A percentile compares a stretch with the other conserved stretches of the same genome.
Evolutionary conservation across 805 yeast species (phyloP).

Genomic region (Starmerella asiatica): DNA sequence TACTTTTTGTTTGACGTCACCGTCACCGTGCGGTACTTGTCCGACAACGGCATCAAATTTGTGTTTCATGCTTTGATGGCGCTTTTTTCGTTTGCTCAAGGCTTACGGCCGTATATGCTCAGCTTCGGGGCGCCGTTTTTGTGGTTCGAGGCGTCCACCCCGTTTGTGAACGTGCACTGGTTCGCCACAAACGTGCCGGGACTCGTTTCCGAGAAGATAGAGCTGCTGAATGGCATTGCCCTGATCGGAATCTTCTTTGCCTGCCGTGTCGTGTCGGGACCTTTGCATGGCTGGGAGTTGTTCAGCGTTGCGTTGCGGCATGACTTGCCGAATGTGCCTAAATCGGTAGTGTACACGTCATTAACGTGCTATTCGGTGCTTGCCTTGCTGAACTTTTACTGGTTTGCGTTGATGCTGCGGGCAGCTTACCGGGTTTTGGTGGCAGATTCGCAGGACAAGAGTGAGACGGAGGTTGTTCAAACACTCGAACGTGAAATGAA

Average conservation of each 20-base stretch:
- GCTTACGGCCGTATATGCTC: conserved; percentile 60
- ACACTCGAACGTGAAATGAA: no score
- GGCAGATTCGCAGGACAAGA: no score
- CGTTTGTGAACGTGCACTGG: conserved; percentile 92
- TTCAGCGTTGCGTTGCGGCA: conserved; percentile 25
- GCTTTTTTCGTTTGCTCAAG: conserved; percentile 50
- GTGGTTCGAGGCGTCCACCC: conserved; percentile 77
- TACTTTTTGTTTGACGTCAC: conserved; percentile 82
- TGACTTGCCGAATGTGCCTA: conserved; percentile 31
- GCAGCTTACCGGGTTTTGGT: conserved; percentile 13
- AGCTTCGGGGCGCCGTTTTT: conserved; percentile 74
- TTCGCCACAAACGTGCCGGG: conserved; percentile 70
- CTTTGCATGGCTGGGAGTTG: conserved; percentile 44
- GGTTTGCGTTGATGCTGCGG: conserved; percentile 78
- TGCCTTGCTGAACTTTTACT: conserved; percentile 55
- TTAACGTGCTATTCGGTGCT: conserved; percentile 48
- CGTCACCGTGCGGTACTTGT: conserved; percentile 49
- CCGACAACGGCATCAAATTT: conserved; percentile 68
- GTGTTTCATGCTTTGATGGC: conserved; percentile 76
- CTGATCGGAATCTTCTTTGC: conserved; percentile 58
- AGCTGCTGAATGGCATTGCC: conserved; percentile 56
- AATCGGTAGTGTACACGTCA: conserved; percentile 36
- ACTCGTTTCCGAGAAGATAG: conserved; percentile 39
- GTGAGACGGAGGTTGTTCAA: no score
- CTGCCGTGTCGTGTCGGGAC: conserved; percentile 80